Base-by-base conservation (phyloP, 1,284 basidiomycete species). In the Heimioporus punctisporus region DNA sequence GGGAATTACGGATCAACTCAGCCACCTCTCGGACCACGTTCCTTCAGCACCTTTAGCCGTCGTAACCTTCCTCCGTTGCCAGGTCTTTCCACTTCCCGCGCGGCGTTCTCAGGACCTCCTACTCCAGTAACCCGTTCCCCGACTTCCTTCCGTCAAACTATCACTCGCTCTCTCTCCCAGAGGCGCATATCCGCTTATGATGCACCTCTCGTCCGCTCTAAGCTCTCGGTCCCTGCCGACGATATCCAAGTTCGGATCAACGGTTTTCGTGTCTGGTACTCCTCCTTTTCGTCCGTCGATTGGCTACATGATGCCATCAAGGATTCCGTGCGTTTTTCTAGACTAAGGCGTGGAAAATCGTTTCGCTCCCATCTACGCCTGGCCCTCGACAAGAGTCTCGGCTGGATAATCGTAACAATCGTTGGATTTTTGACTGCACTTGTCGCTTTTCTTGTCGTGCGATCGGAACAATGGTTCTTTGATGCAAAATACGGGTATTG, bases 241-340 rank as follows among this genome's bases (percentile, higher is more conserved):
- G 83, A 83, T 46, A 74, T 83, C 24, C 86, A 88, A 60, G 80
- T 86, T 44, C 83, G 82, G 62, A 85, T 86, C 42, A 96, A 96
- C 60, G 94, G 94, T 30, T 86, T 92, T 48, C 88, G 94, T 37
- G 92, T 96, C 28, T 97, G 94, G 94, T 96, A 95, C 71, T 88
- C 90, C 39, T 93, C 86, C 12, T 94, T 88, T 74, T 84, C 86
- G 2, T 88, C 87, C 40, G 86, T 93, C 56, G 94, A 96, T 71
- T 96, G 94, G 94, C 77, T 97, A 48, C 94, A 97, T 66, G 94
- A 97, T 74, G 84, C 91, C 34, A 95, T 96, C 77, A 95, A 96
- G 70, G 93, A 95, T 64, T 92, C 92, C 0, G 82, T 84, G 2
- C 88, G 94, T 24, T 86, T 91, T 56, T 82, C 87, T 27, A 82